A percentile compares a stretch with the other conserved stretches of the same genome.
phyloP scores from a whole-genome alignment of 1,284 basidiomycete genomes.

The Leccinum pachyderme region DNA sequence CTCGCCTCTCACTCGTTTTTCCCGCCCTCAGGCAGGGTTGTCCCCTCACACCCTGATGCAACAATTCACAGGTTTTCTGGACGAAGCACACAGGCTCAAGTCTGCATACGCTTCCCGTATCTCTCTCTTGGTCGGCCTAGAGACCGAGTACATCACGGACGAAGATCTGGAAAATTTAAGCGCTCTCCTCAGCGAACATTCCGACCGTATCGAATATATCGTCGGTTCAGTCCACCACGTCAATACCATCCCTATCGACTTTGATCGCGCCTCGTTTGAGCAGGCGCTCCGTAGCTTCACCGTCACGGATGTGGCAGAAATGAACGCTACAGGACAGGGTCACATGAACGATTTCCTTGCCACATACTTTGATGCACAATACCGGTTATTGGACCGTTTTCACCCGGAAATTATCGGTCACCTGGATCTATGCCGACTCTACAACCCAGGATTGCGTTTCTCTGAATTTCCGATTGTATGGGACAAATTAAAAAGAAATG shows the following conservation, averaged over 20 bases:
- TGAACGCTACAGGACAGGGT: constrained; percentile 21
- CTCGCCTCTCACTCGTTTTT: constrained; percentile 15
- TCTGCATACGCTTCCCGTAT: constrained; percentile 58
- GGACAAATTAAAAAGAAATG: constrained; percentile 73
- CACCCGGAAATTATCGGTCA: constrained; percentile 92
- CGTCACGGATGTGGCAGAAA: constrained; percentile 30
- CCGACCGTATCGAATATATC: constrained; percentile 76
- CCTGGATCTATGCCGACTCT: constrained; percentile 87
- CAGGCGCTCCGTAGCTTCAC: constrained; percentile 48
- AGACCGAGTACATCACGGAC: constrained; percentile 86
- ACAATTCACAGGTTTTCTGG: constrained; percentile 70
- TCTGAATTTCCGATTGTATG: constrained; percentile 56
- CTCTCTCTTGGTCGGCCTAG: constrained; percentile 83
- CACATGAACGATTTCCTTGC: constrained; percentile 52
- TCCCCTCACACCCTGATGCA: constrained; percentile 45
- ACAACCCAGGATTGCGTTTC: constrained; percentile 60
- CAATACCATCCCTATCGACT: constrained; percentile 88
- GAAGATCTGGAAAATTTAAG: constrained; percentile 64
- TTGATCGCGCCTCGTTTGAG: constrained; percentile 74
- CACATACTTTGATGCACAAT: constrained; percentile 84
- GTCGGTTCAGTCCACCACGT: constrained; percentile 96
- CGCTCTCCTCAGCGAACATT: constrained; percentile 43
- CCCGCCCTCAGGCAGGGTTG: constrained; percentile 44
- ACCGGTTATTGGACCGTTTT: constrained; percentile 63
- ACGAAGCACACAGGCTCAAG: constrained; percentile 78